Evolutionary conservation across 768 basidiomycete genomes (phyloP).

Genomic region (Boletus fagicola): DNA sequence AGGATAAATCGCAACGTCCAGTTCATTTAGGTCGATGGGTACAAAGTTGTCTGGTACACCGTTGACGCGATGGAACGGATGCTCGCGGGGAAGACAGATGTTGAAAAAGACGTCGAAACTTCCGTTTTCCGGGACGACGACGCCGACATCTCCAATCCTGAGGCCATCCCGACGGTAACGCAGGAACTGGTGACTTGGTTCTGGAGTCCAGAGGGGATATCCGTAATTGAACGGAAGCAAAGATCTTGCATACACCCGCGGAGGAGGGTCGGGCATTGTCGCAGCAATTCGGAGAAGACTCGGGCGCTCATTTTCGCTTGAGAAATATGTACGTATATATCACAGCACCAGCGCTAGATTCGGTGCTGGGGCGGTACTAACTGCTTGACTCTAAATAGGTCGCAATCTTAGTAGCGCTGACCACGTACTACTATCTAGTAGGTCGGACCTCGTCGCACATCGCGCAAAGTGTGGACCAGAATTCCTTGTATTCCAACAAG

Average conservation of each 20-base stretch:
- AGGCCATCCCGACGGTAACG: constrained; percentile 27
- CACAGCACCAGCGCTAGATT: too few species aligned
- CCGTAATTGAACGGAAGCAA: constrained; percentile 18
- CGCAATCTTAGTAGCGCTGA: background rate
- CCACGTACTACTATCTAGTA: too few species aligned
- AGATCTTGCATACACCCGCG: constrained; percentile 12
- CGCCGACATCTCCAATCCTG: constrained; percentile 37
- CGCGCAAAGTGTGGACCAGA: too few species aligned
- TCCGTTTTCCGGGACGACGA: constrained; percentile 30
- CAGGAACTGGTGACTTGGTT: constrained; percentile 23
- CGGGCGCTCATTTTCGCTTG: too few species aligned
- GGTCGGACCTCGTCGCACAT: background rate
- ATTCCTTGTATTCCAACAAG: background rate
- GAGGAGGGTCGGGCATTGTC: constrained; percentile 9
- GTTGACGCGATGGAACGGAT: constrained; percentile 15
- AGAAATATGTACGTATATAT: too few species aligned
- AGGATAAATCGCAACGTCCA: constrained; percentile 5
- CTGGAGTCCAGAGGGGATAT: constrained; percentile 34
- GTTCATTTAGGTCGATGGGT: constrained; percentile 13
- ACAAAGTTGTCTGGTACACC: constrained; percentile 29
- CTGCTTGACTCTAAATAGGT: background rate
- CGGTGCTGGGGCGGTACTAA: too few species aligned
- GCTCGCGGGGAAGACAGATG: constrained; percentile 33
- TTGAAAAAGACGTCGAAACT: constrained; percentile 39
- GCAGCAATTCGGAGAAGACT: background rate